Conservation (phyloP, 805 yeast genomes). For the Lipomyces lipofer region DNA sequence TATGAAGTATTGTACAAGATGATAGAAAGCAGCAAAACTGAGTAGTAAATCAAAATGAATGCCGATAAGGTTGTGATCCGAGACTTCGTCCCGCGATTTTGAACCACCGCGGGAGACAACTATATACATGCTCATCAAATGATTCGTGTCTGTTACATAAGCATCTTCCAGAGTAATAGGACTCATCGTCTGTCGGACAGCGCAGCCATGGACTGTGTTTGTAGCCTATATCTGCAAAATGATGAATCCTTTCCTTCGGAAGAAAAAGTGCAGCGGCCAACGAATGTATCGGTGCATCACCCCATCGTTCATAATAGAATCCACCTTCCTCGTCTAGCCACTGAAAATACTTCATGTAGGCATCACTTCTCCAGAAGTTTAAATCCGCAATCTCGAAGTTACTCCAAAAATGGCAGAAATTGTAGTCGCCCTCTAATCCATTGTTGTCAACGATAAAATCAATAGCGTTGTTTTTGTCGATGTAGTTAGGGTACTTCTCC, state of each 20-base stretch:
- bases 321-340: constrained; percentile 62
- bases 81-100: constrained; percentile 28
- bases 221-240: constrained; percentile 62
- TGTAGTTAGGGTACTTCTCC: constrained; percentile 55
- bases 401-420: constrained; percentile 81
- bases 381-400: constrained; percentile 69
- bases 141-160: constrained; percentile 30
- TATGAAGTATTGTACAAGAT: background rate
- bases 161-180: constrained; percentile 29
- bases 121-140: constrained; percentile 32
- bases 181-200: constrained; percentile 32
- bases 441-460: constrained; percentile 65
- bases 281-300: constrained; percentile 74
- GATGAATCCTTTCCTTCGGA: constrained; percentile 53
- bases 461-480: constrained; percentile 63
- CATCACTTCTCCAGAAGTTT: constrained; percentile 56
- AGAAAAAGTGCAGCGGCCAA: constrained; percentile 60
- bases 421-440: constrained; percentile 62
- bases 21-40: too few relatives aligned
- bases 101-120: constrained; percentile 35
- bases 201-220: constrained; percentile 53
- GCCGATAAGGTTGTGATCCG: constrained; percentile 30
- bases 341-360: constrained; percentile 56
- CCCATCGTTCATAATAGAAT: constrained; percentile 77
- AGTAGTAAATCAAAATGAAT: background rate